These are phyloP conservation scores for Echinosophora koreensis DNA, from an alignment of 306 rosid genomes.

Conservation along the genomic window DNA sequence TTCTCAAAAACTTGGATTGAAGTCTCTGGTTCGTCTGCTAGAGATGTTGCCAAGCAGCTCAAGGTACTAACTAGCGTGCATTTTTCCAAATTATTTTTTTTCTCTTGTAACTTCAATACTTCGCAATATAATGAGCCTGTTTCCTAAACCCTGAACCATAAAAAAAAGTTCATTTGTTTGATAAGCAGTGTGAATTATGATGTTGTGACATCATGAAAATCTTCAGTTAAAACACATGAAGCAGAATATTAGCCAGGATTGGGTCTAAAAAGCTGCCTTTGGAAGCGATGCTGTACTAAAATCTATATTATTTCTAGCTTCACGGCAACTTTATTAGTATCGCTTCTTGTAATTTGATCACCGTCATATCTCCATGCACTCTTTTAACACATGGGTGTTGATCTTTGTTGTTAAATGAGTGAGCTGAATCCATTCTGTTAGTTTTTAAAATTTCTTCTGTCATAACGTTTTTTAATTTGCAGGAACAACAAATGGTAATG, in stretches of 20 bases:
- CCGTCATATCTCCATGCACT: not conserved
- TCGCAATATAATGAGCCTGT: not conserved
- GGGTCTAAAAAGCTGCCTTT: not conserved
- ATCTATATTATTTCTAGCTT: conserved; percentile 14
- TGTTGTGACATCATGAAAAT: conserved; percentile 1
- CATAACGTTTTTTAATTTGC: conserved; percentile 43
- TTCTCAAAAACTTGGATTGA: conserved; percentile 98
- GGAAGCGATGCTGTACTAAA: not conserved
- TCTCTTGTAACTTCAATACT: not conserved
- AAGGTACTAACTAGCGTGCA: conserved; percentile 59
- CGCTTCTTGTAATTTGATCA: not conserved
- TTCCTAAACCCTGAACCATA: not conserved
- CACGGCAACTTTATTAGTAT: not conserved
- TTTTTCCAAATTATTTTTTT: not conserved
- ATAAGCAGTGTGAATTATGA: not conserved
- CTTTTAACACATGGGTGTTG: not conserved
- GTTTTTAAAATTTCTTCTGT: not conserved
- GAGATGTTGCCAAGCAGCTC: conserved; percentile 92
- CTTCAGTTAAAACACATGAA: not conserved
- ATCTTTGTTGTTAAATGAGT: not conserved
- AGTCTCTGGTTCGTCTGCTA: conserved; percentile 97
- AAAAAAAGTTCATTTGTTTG: conserved; percentile 1
- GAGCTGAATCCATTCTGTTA: not conserved
- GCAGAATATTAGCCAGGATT: not conserved
- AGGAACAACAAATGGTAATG: conserved; percentile 99